Conservation (phyloP, 106 monocot species). For the Dendrobium nobile region DNA sequence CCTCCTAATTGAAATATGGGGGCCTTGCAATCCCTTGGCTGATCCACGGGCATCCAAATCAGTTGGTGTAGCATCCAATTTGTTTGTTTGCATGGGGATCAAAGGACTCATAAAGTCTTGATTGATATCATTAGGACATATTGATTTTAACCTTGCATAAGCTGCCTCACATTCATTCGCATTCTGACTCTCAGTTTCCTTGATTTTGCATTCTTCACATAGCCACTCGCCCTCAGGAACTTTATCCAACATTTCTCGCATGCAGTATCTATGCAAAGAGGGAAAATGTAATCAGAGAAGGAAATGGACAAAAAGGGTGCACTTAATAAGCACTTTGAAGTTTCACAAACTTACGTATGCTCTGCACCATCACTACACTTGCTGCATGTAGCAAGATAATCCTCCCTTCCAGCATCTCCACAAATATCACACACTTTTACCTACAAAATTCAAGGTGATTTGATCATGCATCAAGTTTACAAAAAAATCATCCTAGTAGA, state of each 20-base stretch:
- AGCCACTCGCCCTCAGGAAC: constrained; percentile 86
- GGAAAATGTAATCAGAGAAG: not conserved
- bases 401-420: constrained; percentile 84
- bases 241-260: constrained; percentile 59
- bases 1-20: constrained; percentile 4
- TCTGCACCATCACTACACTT: constrained; percentile 91
- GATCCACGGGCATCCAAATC: constrained; percentile 5
- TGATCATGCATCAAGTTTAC: not conserved
- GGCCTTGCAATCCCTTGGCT: constrained; percentile 13
- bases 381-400: constrained; percentile 62
- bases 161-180: constrained; percentile 16
- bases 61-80: constrained; percentile 9
- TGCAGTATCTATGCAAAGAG: constrained; percentile 56
- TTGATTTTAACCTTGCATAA: constrained; percentile 16
- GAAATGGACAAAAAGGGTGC: not conserved
- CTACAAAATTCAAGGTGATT: constrained; percentile 15
- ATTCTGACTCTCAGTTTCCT: constrained; percentile 35
- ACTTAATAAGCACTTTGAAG: not conserved
- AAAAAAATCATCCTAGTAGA: too few species aligned
- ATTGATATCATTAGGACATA: constrained; percentile 19
- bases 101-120: constrained; percentile 17
- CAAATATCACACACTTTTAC: constrained; percentile 96
- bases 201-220: constrained; percentile 79
- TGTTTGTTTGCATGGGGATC: constrained; percentile 11
- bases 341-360: constrained; percentile 55